A percentile compares a stretch with the other conserved stretches of the same genome.
phyloP scores from a whole-genome alignment of 148 eudicot species.

The Rhododendron henanense region DNA sequence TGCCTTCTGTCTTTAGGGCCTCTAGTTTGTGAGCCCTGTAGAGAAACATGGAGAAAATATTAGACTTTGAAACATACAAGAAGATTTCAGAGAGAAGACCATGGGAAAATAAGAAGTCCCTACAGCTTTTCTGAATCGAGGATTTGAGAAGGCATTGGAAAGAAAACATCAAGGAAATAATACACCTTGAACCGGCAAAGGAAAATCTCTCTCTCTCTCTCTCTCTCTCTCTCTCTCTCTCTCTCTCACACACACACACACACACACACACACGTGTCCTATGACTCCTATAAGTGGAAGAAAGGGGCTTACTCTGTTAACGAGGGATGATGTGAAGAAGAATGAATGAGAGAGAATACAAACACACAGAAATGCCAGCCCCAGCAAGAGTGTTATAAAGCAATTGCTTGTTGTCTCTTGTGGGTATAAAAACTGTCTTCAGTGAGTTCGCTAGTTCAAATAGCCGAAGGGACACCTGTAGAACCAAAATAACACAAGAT shows the following conservation, averaged over 20 bases:
- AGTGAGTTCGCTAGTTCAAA: conserved; percentile 83
- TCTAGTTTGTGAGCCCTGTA: conserved; percentile 25
- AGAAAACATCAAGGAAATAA: neutral
- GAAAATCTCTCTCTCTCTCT: neutral
- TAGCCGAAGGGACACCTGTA: conserved; percentile 80
- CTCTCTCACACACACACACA: too few species aligned
- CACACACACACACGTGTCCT: neutral
- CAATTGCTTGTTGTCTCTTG: conserved; percentile 76
- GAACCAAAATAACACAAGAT: conserved; percentile 4
- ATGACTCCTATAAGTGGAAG: too few species aligned
- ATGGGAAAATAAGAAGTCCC: neutral
- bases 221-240: neutral
- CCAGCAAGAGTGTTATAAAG: conserved; percentile 77
- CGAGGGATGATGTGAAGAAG: conserved; percentile 69
- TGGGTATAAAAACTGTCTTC: conserved; percentile 73
- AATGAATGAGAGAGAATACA: conserved; percentile 68
- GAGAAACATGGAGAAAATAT: conserved; percentile 2
- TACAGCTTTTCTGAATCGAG: neutral
- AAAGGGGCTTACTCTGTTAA: conserved; percentile 48
- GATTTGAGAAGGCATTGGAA: neutral
- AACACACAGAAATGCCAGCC: conserved; percentile 51
- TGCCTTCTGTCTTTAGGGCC: neutral
- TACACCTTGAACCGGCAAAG: neutral
- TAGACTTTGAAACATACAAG: neutral
- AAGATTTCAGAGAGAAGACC: neutral